These are phyloP conservation scores for Scutellaria galericulata DNA, from an alignment of 257 asterid species.

Conservation along the genomic window DNA sequence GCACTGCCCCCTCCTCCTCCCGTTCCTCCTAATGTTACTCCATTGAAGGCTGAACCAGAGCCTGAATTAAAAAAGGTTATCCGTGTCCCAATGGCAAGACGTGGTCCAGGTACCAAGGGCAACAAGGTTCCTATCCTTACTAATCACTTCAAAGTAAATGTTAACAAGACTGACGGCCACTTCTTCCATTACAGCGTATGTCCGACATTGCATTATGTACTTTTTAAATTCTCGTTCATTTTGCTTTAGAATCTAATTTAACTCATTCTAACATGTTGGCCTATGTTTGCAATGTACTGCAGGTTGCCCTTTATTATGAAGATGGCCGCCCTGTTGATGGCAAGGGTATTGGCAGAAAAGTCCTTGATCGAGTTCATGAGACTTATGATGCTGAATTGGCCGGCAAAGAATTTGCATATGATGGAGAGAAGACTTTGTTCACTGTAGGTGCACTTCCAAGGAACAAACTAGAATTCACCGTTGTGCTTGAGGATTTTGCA, in stretches of 20 bases:
- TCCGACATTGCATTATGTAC: neutral
- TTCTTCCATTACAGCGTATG: slow-evolving; percentile 92
- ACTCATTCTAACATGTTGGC: neutral
- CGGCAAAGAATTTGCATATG: slow-evolving; percentile 80
- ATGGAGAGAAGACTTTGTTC: slow-evolving; percentile 87
- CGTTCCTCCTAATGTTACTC: slow-evolving; percentile 64
- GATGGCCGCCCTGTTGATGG: slow-evolving; percentile 96
- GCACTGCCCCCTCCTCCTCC: slow-evolving; percentile 91
- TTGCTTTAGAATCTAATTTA: neutral
- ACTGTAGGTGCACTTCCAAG: slow-evolving; percentile 84
- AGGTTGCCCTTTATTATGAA: slow-evolving; percentile 90
- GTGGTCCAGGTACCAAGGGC: slow-evolving; percentile 72
- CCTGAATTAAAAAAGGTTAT: slow-evolving; percentile 51
- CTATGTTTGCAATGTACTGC: neutral
- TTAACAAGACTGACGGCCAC: slow-evolving; percentile 60
- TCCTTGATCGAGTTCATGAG: slow-evolving; percentile 75
- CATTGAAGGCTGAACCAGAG: slow-evolving; percentile 51
- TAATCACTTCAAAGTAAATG: slow-evolving; percentile 84
- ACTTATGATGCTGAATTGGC: slow-evolving; percentile 75
- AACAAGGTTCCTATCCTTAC: slow-evolving; percentile 72
- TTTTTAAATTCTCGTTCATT: neutral
- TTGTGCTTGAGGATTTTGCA: slow-evolving; percentile 74
- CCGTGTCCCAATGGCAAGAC: slow-evolving; percentile 79
- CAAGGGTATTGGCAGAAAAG: slow-evolving; percentile 86
- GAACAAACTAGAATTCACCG: slow-evolving; percentile 79